A percentile compares a stretch with the other conserved stretches of the same genome.
phyloP scores from a whole-genome alignment of 495 filamentous ascomycete species.

The Penicillium cosmopolitanum region DNA sequence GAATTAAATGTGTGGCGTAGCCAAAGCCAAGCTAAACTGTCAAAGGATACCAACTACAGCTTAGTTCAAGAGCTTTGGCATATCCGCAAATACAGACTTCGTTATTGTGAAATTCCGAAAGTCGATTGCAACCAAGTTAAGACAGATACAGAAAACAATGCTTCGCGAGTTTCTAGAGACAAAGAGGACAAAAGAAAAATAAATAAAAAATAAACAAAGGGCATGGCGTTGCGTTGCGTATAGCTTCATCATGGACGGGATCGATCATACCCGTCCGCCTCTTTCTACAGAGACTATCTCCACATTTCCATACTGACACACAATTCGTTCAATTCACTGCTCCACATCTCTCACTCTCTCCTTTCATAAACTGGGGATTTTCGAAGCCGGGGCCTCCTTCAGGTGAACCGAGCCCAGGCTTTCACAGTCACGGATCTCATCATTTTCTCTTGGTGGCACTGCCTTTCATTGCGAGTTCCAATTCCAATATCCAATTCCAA shows the following conservation, averaged over 20 bases:
- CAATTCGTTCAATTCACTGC: neutral
- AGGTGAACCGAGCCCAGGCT: no score
- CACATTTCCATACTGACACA: slow-evolving; percentile 8
- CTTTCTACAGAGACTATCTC: slow-evolving; percentile 29
- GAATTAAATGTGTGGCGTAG: no score
- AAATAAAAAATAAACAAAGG: slow-evolving; percentile 24
- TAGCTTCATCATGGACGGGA: slow-evolving; percentile 33
- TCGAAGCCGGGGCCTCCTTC: neutral
- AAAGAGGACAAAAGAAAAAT: slow-evolving; percentile 25
- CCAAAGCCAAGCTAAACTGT: no score
- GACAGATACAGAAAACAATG: neutral
- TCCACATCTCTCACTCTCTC: neutral
- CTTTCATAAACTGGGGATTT: slow-evolving; percentile 3
- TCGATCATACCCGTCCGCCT: slow-evolving; percentile 22
- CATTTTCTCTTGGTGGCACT: neutral
- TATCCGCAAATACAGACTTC: neutral
- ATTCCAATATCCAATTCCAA: neutral
- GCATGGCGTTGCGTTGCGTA: slow-evolving; percentile 31
- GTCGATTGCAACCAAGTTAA: neutral
- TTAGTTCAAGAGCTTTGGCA: no score
- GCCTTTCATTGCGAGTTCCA: neutral
- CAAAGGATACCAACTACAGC: no score
- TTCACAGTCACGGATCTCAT: neutral
- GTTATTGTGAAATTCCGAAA: neutral
- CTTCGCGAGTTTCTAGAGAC: slow-evolving; percentile 9